Percentiles rank a stretch among this genome's conserved stretches.
These are phyloP conservation scores for Epichloe bromicola DNA, from an alignment of 2,329 filamentous ascomycete genomes.

Conservation along the genomic window DNA sequence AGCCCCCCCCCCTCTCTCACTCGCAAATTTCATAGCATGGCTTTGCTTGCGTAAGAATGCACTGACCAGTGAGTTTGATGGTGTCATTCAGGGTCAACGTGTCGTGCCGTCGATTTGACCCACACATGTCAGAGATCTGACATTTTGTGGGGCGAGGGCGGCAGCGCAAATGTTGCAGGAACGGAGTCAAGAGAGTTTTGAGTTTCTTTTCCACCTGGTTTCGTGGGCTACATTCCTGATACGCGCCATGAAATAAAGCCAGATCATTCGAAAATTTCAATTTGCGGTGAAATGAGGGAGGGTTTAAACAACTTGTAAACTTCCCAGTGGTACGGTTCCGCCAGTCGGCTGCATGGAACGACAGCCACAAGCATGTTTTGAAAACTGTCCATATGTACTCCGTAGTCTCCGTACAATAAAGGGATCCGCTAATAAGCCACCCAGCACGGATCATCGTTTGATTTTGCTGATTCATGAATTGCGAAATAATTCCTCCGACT, in stretches of 20 bases:
- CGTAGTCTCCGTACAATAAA: neutral
- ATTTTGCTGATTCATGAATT: conserved; percentile 7
- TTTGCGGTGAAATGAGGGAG: too few relatives aligned
- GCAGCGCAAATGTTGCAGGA: neutral
- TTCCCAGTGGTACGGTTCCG: too few relatives aligned
- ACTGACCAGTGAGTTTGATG: conserved; percentile 4
- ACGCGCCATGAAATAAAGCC: too few relatives aligned
- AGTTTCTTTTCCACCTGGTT: neutral
- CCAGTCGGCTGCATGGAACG: neutral
- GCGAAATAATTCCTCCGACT: conserved; percentile 9
- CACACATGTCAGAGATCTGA: neutral
- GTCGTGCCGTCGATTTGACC: conserved; percentile 5
- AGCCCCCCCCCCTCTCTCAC: too few relatives aligned
- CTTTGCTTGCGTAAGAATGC: neutral
- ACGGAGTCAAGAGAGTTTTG: neutral
- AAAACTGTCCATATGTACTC: neutral
- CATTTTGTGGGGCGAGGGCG: neutral
- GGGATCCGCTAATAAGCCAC: conserved; percentile 5
- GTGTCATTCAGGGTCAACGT: conserved; percentile 8
- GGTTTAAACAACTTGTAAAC: too few relatives aligned
- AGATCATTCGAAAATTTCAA: too few relatives aligned
- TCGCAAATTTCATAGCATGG: neutral
- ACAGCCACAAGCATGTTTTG: conserved; percentile 1
- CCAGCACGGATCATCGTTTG: conserved; percentile 2
- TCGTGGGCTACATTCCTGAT: neutral